Evolutionary conservation across 306 rosid species (phyloP).

Genomic region (Dalbergia cochinchinensis): DNA sequence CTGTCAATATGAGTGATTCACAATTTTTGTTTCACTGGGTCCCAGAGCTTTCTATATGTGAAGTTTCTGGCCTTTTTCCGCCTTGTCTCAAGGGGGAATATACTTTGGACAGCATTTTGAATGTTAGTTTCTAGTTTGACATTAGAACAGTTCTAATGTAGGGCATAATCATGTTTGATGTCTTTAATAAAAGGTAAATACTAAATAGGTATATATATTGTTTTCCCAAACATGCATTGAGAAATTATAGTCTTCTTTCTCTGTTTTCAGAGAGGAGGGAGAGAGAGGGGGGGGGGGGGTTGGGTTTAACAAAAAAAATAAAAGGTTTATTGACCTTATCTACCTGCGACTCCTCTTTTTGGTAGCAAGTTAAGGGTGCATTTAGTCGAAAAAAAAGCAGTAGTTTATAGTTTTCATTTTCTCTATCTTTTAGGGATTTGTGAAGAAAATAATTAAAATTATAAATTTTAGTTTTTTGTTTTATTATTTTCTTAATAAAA

Average conservation of each 20-base stretch:
- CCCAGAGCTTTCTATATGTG: slow-evolving; percentile 25
- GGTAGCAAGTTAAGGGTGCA: too few species aligned
- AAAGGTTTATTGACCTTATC: background rate
- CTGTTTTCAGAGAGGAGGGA: too few species aligned
- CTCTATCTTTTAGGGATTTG: too few species aligned
- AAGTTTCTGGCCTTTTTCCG: slow-evolving; percentile 43
- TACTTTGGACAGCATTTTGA: slow-evolving; percentile 45
- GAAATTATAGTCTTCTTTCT: slow-evolving; percentile 20
- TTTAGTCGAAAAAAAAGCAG: too few species aligned
- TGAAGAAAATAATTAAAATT: too few species aligned
- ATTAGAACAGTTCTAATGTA: slow-evolving; percentile 52
- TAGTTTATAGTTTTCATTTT: too few species aligned
- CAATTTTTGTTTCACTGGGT: slow-evolving; percentile 30
- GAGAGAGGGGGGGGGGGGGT: too few species aligned
- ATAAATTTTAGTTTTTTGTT: too few species aligned
- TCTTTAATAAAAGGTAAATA: slow-evolving; percentile 46
- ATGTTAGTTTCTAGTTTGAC: slow-evolving; percentile 49
- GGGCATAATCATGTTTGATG: slow-evolving; percentile 50
- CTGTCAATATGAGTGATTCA: slow-evolving; percentile 43
- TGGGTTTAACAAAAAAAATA: too few species aligned
- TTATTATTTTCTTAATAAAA: too few species aligned
- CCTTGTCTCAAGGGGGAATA: slow-evolving; percentile 34
- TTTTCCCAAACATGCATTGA: slow-evolving; percentile 21
- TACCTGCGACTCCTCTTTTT: background rate
- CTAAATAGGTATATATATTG: slow-evolving; percentile 51